Conservation (phyloP, 2,329 filamentous ascomycete genomes). For the Podosphaera leucotricha region DNA sequence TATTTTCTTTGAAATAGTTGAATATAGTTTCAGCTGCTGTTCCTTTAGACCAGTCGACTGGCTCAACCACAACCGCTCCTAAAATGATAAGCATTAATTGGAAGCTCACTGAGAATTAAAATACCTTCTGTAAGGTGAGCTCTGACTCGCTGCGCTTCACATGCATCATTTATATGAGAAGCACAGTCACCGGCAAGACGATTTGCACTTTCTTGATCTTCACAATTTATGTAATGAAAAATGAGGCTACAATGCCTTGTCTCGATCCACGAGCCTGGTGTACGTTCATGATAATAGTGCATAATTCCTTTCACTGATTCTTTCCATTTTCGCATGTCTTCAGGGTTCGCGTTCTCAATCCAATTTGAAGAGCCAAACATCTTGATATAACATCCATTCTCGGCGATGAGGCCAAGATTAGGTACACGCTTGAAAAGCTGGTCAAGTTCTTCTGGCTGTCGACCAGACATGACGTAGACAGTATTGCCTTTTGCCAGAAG, state of each 20-base stretch:
- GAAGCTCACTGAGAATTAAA: background rate
- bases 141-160: constrained; percentile 59
- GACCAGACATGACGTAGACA: constrained; percentile 84
- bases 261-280: constrained; percentile 70
- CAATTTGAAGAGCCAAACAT: constrained; percentile 44
- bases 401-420: constrained; percentile 70
- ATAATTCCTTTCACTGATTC: constrained; percentile 60
- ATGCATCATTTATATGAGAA: constrained; percentile 86
- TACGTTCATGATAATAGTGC: constrained; percentile 72
- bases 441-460: constrained; percentile 70
- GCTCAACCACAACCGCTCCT: constrained; percentile 60
- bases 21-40: constrained; percentile 59
- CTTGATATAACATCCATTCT: constrained; percentile 82
- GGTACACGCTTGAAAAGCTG: constrained; percentile 64
- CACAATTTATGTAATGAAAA: constrained; percentile 70
- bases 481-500: constrained; percentile 59
- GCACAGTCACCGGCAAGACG: constrained; percentile 75
- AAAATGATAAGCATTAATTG: constrained; percentile 2
- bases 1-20: constrained; percentile 26
- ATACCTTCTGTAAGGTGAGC: constrained; percentile 50
- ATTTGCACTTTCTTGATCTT: constrained; percentile 50
- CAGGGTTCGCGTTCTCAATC: constrained; percentile 53
- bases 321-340: constrained; percentile 57
- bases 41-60: constrained; percentile 67
- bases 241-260: constrained; percentile 78